A percentile compares a stretch with the other conserved stretches of the same genome.
Evolutionary conservation across 179 eudicot species (phyloP).

Genomic region (Beta macrorhiza): DNA sequence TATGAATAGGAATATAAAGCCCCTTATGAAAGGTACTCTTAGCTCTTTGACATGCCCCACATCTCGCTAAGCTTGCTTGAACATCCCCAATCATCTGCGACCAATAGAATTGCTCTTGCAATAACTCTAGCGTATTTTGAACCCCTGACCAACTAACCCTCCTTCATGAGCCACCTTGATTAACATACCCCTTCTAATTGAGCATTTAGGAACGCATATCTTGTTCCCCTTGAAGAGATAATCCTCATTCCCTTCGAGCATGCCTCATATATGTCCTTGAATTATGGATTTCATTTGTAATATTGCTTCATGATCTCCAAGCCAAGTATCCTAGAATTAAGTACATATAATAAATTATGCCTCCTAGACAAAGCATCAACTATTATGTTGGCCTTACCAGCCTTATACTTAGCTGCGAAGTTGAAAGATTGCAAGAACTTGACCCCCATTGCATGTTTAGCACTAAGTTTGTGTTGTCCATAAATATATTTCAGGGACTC

Average conservation of each 20-base stretch:
- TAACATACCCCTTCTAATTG: background rate
- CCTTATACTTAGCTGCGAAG: background rate
- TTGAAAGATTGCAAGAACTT: slow-evolving; percentile 1
- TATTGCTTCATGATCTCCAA: background rate
- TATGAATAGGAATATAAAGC: background rate
- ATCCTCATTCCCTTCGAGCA: too few species aligned
- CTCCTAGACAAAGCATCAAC: background rate
- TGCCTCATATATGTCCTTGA: too few species aligned
- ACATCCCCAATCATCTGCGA: background rate
- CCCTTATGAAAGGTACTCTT: background rate
- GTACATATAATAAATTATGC: background rate
- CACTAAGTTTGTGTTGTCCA: background rate
- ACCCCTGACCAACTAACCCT: background rate
- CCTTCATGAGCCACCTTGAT: background rate
- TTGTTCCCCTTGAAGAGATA: background rate
- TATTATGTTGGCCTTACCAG: background rate
- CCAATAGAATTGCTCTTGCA: background rate
- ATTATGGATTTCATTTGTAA: too few species aligned
- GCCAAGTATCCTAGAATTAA: background rate
- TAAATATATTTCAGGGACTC: background rate
- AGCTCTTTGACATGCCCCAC: background rate
- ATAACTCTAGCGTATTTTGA: background rate
- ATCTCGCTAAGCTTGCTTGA: background rate
- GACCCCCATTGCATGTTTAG: slow-evolving; percentile 6
- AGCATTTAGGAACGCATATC: background rate